phyloP scores from a whole-genome alignment of 768 basidiomycete genomes.

The Tulasnella sp. region DNA sequence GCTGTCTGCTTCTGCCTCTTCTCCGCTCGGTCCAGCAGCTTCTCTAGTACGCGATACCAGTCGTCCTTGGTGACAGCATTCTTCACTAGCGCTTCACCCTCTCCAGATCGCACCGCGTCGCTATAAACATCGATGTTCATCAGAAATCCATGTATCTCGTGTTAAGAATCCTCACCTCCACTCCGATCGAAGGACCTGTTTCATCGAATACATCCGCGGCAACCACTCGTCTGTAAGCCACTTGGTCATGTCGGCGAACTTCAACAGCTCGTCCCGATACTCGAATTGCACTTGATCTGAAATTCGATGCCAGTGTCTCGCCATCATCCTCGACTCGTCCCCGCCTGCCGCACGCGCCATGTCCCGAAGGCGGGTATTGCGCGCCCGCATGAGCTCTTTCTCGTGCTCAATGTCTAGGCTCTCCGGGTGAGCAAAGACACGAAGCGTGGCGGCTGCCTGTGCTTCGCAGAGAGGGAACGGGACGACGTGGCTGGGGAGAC shows the following conservation, averaged over 20 bases:
- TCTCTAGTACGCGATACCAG: background rate
- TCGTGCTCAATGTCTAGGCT: constrained; percentile 40
- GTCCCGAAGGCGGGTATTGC: constrained; percentile 25
- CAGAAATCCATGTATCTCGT: too few species aligned
- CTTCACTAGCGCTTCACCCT: background rate
- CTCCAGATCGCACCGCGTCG: background rate
- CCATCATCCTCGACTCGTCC: constrained; percentile 29
- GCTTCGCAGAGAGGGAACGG: constrained; percentile 73
- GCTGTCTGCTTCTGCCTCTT: background rate
- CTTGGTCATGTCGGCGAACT: constrained; percentile 34
- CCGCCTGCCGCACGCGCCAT: constrained; percentile 15
- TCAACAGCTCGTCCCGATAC: constrained; percentile 50
- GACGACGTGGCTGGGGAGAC: constrained; percentile 44
- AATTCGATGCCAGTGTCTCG: constrained; percentile 48
- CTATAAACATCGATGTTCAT: background rate
- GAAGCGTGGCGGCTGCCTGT: constrained; percentile 54
- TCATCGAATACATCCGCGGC: constrained; percentile 41
- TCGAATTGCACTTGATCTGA: constrained; percentile 44
- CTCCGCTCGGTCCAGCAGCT: background rate
- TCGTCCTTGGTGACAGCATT: background rate
- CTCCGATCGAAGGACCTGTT: constrained; percentile 35
- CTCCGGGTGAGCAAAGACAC: constrained; percentile 39
- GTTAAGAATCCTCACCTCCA: constrained; percentile 32
- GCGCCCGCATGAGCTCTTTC: constrained; percentile 36
- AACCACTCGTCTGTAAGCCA: constrained; percentile 39